phyloP scores from a whole-genome alignment of 2,329 filamentous ascomycete genomes.

The Fonsecaea monophora region DNA sequence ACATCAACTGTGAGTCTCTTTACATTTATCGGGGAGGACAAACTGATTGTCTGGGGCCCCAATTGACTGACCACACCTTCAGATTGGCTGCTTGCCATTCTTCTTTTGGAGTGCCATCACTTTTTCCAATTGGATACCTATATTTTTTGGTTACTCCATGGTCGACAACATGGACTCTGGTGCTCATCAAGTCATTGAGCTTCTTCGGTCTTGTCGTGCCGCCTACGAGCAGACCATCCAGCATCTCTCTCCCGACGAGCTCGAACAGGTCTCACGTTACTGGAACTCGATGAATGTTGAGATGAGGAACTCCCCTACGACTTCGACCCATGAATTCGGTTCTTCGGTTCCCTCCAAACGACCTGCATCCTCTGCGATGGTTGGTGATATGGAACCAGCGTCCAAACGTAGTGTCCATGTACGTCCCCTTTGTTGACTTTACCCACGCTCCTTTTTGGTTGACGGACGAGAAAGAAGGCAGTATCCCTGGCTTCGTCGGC shows the following conservation, averaged over 20 bases:
- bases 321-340: conserved; percentile 18
- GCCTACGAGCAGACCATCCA: conserved; percentile 36
- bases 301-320: conserved; percentile 22
- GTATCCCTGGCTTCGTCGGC: conserved; percentile 30
- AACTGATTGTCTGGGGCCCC: conserved; percentile 16
- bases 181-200: conserved; percentile 30
- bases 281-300: conserved; percentile 33
- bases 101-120: conserved; percentile 9
- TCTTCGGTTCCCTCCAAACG: conserved; percentile 37
- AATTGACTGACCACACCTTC: conserved; percentile 20
- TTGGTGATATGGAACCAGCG: conserved; percentile 50
- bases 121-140: conserved; percentile 5
- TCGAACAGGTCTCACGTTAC: conserved; percentile 31
- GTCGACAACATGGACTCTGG: conserved; percentile 31
- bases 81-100: conserved; percentile 15
- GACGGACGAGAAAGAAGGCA: conserved; percentile 34
- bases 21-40: conserved; percentile 8
- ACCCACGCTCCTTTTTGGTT: conserved; percentile 35
- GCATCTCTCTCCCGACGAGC: conserved; percentile 34
- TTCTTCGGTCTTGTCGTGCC: conserved; percentile 32
- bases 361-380: conserved; percentile 35
- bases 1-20: conserved; percentile 26
- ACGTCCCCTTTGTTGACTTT: conserved; percentile 35
- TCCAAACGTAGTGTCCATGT: conserved; percentile 46
- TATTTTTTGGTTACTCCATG: conserved; percentile 8